phyloP scores from a whole-genome alignment of 1,139 yeast species.

The Yamadazyma diospyri region DNA sequence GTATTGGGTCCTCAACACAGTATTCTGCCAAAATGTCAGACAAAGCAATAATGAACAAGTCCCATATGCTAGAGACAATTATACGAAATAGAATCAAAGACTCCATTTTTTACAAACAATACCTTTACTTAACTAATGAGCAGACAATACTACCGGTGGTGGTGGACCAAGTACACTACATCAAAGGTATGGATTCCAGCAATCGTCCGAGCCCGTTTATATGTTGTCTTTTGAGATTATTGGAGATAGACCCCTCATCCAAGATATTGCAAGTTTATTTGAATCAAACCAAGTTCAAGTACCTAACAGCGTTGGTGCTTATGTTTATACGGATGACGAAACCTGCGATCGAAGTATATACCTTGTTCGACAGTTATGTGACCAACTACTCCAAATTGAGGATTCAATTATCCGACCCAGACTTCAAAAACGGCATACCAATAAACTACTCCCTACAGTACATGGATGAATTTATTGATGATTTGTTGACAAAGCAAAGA shows the following conservation, averaged over 20 bases:
- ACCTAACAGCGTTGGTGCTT: conserved; percentile 59
- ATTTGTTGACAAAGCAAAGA: conserved; percentile 44
- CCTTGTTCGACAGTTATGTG: conserved; percentile 47
- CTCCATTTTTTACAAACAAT: conserved; percentile 64
- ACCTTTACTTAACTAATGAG: conserved; percentile 56
- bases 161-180: conserved; percentile 36
- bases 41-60: conserved; percentile 37
- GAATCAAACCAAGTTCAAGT: conserved; percentile 56
- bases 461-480: conserved; percentile 64
- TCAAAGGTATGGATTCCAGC: conserved; percentile 48
- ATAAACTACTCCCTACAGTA: conserved; percentile 31
- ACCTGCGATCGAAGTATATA: conserved; percentile 44
- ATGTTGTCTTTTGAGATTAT: conserved; percentile 57
- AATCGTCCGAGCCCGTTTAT: conserved; percentile 60
- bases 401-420: conserved; percentile 21
- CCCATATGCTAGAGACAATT: conserved; percentile 61
- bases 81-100: conserved; percentile 66
- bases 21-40: conserved; percentile 1
- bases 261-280: conserved; percentile 54
- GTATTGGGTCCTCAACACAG: not conserved
- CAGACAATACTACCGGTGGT: conserved; percentile 41
- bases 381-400: conserved; percentile 54
- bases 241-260: conserved; percentile 58
- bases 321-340: conserved; percentile 53
- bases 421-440: conserved; percentile 26